Percentiles rank a stretch among this genome's conserved stretches.
Evolutionary conservation across 2,329 filamentous ascomycete genomes (phyloP).

Genomic region (Coniochaeta prunicola): DNA sequence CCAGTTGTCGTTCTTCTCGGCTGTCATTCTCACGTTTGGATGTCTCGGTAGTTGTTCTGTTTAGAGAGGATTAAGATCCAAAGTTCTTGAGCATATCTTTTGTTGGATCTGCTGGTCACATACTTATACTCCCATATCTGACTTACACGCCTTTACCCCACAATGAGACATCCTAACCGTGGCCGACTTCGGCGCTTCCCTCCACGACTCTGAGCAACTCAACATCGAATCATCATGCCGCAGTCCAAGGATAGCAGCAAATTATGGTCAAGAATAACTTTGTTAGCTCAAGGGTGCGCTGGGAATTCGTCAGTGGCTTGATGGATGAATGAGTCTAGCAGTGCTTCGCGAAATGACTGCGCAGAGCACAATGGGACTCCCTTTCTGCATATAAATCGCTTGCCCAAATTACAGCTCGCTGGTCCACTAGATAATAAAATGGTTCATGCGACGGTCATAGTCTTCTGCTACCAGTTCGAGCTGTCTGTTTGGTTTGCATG

Average conservation of each 20-base stretch:
- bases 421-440: too few relatives aligned
- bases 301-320: too few relatives aligned
- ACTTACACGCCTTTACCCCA: neutral
- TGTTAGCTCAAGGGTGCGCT: too few relatives aligned
- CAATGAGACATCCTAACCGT: neutral
- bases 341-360: too few relatives aligned
- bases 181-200: neutral
- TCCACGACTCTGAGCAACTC: neutral
- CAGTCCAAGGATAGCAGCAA: neutral
- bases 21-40: slow-evolving; percentile 9
- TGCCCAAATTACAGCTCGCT: too few relatives aligned
- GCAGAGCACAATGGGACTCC: too few relatives aligned
- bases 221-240: neutral
- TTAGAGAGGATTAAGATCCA: neutral
- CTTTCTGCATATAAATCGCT: too few relatives aligned
- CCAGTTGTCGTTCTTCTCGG: slow-evolving; percentile 26
- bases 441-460: neutral
- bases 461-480: neutral
- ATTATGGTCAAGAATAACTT: neutral
- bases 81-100: neutral
- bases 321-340: too few relatives aligned
- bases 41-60: neutral
- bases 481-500: too few relatives aligned
- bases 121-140: neutral
- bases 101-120: neutral